Conservation (phyloP, 495 filamentous ascomycete species). For the Xylaria acuta region DNA sequence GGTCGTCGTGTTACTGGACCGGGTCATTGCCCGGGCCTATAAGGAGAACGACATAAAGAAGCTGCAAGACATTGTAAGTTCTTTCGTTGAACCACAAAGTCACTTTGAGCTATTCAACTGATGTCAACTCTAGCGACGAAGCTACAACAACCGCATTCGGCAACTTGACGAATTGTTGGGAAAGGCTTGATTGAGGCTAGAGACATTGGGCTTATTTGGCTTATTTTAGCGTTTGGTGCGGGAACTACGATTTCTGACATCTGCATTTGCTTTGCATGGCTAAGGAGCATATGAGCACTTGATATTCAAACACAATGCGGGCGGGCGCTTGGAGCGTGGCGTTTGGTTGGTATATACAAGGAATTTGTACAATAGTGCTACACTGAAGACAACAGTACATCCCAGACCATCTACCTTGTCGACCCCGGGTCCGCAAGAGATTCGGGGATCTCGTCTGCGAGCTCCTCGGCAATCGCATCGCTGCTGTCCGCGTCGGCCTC, state of each 20-base stretch:
- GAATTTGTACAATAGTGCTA: conserved; percentile 38
- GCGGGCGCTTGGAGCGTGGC: conserved; percentile 10
- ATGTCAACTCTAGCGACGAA: conserved; percentile 18
- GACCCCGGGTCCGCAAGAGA: not conserved
- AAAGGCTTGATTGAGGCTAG: conserved; percentile 11
- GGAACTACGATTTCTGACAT: not conserved
- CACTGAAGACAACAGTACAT: conserved; percentile 27
- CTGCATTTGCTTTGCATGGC: conserved; percentile 11
- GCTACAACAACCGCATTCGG: conserved; percentile 12
- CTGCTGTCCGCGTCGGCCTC: conserved; percentile 25
- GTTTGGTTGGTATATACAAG: conserved; percentile 25
- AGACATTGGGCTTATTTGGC: not conserved
- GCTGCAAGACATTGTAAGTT: conserved; percentile 86
- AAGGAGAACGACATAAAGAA: conserved; percentile 85
- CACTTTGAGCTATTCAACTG: conserved; percentile 13
- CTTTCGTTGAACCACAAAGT: not conserved
- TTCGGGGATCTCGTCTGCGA: conserved; percentile 14
- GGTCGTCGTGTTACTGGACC: conserved; percentile 81
- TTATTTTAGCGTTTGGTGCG: not conserved
- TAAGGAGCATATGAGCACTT: conserved; percentile 13
- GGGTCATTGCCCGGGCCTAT: conserved; percentile 84
- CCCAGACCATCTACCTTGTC: not conserved
- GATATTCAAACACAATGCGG: not conserved
- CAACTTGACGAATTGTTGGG: conserved; percentile 9
- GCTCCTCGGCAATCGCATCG: conserved; percentile 28